Evolutionary conservation across 768 basidiomycete genomes (phyloP).

Genomic region (Phanerodontia chrysosporium): DNA sequence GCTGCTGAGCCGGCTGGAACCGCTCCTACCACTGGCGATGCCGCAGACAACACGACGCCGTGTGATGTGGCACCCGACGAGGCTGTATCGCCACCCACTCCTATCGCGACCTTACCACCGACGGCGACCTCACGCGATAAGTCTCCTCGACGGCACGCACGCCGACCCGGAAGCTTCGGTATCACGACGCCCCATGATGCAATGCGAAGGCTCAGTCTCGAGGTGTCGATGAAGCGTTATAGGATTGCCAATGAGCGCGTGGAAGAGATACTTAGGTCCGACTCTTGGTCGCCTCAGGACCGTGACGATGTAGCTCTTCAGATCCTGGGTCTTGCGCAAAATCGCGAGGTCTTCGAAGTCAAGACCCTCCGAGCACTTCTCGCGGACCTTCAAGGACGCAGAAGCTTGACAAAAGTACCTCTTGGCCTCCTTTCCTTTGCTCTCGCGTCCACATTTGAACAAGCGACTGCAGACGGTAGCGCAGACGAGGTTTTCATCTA

Average conservation of each 20-base stretch:
- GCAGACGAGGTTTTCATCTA: neutral
- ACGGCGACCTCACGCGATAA: neutral
- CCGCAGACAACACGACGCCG: neutral
- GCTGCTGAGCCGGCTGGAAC: neutral
- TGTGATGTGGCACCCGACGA: neutral
- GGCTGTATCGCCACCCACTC: conserved; percentile 1
- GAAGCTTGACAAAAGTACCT: neutral
- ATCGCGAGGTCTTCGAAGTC: neutral
- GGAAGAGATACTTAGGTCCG: too few relatives aligned
- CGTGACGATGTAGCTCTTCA: neutral
- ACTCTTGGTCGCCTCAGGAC: too few relatives aligned
- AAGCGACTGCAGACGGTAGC: neutral
- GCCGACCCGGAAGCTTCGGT: too few relatives aligned
- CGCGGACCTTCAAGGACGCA: neutral
- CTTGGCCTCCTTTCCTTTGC: neutral
- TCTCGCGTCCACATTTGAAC: neutral
- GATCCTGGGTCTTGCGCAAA: neutral
- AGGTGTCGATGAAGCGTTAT: neutral
- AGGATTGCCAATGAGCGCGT: too few relatives aligned
- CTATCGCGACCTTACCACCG: conserved; percentile 1
- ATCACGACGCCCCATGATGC: too few relatives aligned
- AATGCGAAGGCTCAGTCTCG: too few relatives aligned
- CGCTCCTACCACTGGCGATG: neutral
- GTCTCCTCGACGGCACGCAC: neutral
- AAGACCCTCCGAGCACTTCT: neutral